Base-by-base conservation (phyloP, 495 filamentous ascomycete genomes). In the Talaromyces trachyspermus region DNA sequence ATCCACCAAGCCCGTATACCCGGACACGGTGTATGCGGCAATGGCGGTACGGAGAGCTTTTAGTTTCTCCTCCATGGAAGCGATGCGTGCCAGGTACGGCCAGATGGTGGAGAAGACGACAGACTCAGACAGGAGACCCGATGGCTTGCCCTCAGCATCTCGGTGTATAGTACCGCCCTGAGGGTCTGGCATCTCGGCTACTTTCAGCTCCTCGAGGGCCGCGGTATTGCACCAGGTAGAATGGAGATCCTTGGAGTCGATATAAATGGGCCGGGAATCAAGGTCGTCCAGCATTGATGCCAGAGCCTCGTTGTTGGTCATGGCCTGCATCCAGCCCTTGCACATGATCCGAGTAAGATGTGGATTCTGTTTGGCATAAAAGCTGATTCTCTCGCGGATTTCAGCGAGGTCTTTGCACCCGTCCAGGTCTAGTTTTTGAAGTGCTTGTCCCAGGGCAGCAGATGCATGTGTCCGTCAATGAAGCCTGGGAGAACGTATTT, bases 1-100 rank as follows among this genome's bases (percentile, higher is more conserved):
- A 50, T 85, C 81, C 0, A 85, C 68, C 46, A 80, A 44, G 0
- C 81, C 80, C 2, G 81, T 84, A 49, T 81, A 83, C 2, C 80
- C 80, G 3, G 65, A 65, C 0, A 68, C 63, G 25, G 72, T 72
- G 53, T 83, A 83, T 8, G 71, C 65, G 4, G 49, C 35, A 11
- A 80, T 64, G 0, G 79, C 79, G 0, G 62, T 59, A 29, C 61
- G 57, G 39, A 83, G 56, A 0, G 78, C 72, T n/a, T 50, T 59
- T 8, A 72, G 51, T n/a, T 78, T 73, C 47, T 81, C 75, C 19
- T 72, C 68, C 49, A 71, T 67, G 8, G 69, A 69, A 3, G 71
- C 69, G 1, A 76, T 66, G 9, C 57, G 56, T 4, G 77, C 74
- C n/a, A 83, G 54, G 53, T 72, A 69, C 43, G 78, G 80, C 77